Percentiles rank a stretch among this genome's conserved stretches.
Evolutionary conservation across 345 rosid species (phyloP).

Genomic region (Syzygium grande): DNA sequence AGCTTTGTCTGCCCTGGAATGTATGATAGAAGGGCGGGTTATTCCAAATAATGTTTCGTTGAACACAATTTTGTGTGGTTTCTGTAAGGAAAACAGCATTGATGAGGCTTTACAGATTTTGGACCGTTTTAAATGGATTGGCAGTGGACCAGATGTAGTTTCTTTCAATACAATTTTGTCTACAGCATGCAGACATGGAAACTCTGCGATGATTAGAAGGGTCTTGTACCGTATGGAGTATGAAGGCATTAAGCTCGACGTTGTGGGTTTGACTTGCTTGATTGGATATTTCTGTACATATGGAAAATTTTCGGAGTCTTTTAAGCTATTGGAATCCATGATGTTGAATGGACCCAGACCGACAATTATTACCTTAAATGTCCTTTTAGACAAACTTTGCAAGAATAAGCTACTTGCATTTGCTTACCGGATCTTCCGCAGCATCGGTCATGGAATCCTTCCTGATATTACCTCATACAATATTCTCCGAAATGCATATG

Average conservation of each 20-base stretch:
- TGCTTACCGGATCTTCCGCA: constrained; percentile 5
- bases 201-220: constrained; percentile 12
- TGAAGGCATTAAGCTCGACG: constrained; percentile 13
- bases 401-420: constrained; percentile 12
- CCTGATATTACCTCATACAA: constrained; percentile 13
- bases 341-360: constrained; percentile 13
- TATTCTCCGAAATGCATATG: constrained; percentile 14
- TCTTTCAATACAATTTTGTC: constrained; percentile 28
- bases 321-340: constrained; percentile 15
- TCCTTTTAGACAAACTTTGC: constrained; percentile 23
- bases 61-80: constrained; percentile 27
- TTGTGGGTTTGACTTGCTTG: constrained; percentile 16
- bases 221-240: constrained; percentile 16
- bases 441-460: background rate
- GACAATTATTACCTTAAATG: constrained; percentile 10
- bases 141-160: constrained; percentile 20
- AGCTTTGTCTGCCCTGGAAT: constrained; percentile 20
- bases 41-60: constrained; percentile 20
- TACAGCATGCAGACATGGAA: constrained; percentile 19
- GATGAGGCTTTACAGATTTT: constrained; percentile 18
- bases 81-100: constrained; percentile 17
- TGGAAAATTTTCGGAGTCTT: constrained; percentile 13
- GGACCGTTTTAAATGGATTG: constrained; percentile 22
- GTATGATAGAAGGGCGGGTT: constrained; percentile 14
- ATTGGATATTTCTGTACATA: constrained; percentile 14